A percentile compares a stretch with the other conserved stretches of the same genome.
These are phyloP conservation scores for Mucuna pruriens DNA, from an alignment of 306 rosid genomes.

Conservation along the genomic window DNA sequence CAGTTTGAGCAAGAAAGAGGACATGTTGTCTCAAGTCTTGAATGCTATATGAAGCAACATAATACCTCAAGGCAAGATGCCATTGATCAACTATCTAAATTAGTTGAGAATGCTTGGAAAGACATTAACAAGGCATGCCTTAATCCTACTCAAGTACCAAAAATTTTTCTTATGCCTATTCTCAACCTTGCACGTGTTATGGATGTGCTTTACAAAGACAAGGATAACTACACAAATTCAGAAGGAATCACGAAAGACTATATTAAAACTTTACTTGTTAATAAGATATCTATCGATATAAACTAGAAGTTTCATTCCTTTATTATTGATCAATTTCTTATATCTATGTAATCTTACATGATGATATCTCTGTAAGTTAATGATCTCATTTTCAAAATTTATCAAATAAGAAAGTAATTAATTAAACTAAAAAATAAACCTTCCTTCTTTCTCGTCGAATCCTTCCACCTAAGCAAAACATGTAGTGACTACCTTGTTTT, in stretches of 20 bases:
- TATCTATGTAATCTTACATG: neutral
- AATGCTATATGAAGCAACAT: slow-evolving; percentile 30
- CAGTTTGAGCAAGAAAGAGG: slow-evolving; percentile 20
- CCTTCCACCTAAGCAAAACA: too few species aligned
- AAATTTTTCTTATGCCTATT: neutral
- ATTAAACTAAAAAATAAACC: too few species aligned
- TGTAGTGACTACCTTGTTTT: too few species aligned
- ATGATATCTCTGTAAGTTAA: too few species aligned
- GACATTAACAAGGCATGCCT: slow-evolving; percentile 10
- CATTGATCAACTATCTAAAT: neutral
- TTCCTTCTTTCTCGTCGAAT: too few species aligned
- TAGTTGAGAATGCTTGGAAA: slow-evolving; percentile 19
- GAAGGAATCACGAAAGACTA: neutral
- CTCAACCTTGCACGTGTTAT: slow-evolving; percentile 10
- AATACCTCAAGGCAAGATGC: neutral
- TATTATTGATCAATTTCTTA: neutral
- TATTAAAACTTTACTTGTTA: neutral
- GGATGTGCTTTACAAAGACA: slow-evolving; percentile 18
- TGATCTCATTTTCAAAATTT: too few species aligned
- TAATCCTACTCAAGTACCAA: neutral
- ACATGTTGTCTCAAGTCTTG: slow-evolving; percentile 29
- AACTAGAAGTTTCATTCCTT: neutral
- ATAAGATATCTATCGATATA: neutral
- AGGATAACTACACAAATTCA: slow-evolving; percentile 16
- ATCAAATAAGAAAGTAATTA: too few species aligned